Percentiles rank a stretch among this genome's conserved stretches.
phyloP scores from a whole-genome alignment of 306 rosid genomes.

The Vigna reflexopilosa region DNA sequence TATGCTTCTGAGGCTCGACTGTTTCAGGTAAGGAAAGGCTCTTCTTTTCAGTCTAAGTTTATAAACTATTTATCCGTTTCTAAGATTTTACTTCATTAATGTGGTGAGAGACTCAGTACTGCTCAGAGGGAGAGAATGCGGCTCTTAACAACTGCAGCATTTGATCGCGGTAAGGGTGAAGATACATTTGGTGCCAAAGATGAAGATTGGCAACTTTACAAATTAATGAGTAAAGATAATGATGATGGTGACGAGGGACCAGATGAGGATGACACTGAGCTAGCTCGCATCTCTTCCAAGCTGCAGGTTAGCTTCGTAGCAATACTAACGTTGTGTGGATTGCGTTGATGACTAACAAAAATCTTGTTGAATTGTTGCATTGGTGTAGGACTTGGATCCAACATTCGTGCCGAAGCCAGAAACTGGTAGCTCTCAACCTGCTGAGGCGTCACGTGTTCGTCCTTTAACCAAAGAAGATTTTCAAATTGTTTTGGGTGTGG shows the following conservation, averaged over 20 bases:
- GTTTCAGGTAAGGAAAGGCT: conserved; percentile 70
- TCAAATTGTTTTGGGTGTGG: conserved; percentile 80
- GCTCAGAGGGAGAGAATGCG: conserved; percentile 99
- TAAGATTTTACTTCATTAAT: conserved; percentile 29
- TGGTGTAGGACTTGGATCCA: conserved; percentile 80
- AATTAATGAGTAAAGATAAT: conserved; percentile 57
- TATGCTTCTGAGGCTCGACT: conserved; percentile 75
- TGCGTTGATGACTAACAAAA: conserved; percentile 1
- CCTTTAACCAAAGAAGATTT: conserved; percentile 83
- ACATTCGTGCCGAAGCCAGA: conserved; percentile 81
- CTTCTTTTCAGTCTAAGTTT: conserved; percentile 34
- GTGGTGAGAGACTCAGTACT: conserved; percentile 94
- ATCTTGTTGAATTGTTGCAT: conserved; percentile 28
- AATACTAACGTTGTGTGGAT: neutral
- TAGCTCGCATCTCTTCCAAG: conserved; percentile 73
- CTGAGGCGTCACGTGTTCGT: conserved; percentile 65
- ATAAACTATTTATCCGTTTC: conserved; percentile 35
- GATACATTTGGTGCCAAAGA: conserved; percentile 77
- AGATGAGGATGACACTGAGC: conserved; percentile 74
- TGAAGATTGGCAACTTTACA: conserved; percentile 98
- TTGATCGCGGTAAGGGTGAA: conserved; percentile 97
- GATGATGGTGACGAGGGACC: conserved; percentile 72
- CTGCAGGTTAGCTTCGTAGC: conserved; percentile 68
- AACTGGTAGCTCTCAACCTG: conserved; percentile 57
- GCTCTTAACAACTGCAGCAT: conserved; percentile 95